These are phyloP conservation scores for Anacardium occidentale DNA, from an alignment of 345 rosid species.

Conservation along the genomic window DNA sequence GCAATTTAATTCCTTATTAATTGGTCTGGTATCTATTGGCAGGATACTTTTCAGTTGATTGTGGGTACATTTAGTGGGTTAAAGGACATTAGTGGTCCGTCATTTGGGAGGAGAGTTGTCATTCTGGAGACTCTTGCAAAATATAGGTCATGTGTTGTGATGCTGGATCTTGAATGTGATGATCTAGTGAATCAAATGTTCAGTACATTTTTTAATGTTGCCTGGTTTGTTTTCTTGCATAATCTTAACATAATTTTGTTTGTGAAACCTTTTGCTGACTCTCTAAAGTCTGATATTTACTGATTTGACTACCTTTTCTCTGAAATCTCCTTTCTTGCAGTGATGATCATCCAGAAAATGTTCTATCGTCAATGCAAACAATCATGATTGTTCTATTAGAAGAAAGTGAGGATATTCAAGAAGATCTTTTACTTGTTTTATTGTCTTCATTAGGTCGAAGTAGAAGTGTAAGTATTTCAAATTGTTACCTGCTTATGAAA, in stretches of 20 bases:
- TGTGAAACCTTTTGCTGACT: neutral
- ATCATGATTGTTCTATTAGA: constrained; percentile 83
- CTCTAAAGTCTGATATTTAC: neutral
- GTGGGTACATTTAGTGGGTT: constrained; percentile 84
- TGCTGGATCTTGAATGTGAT: constrained; percentile 98
- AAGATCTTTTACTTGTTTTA: constrained; percentile 68
- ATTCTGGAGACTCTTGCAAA: constrained; percentile 94
- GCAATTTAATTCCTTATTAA: constrained; percentile 21
- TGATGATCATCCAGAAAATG: constrained; percentile 90
- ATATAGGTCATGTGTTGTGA: constrained; percentile 92
- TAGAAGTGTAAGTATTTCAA: constrained; percentile 55
- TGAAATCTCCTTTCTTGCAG: constrained; percentile 46
- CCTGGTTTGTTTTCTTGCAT: constrained; percentile 60
- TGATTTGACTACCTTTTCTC: neutral
- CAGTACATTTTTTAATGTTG: constrained; percentile 81
- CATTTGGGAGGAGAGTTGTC: constrained; percentile 88
- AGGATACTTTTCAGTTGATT: constrained; percentile 86
- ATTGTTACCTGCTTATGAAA: constrained; percentile 11
- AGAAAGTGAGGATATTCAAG: constrained; percentile 88
- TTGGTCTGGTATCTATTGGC: constrained; percentile 29
- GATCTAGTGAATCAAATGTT: constrained; percentile 88
- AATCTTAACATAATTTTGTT: constrained; percentile 6
- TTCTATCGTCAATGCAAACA: constrained; percentile 82
- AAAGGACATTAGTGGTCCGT: constrained; percentile 76
- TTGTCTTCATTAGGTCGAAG: constrained; percentile 76